Conservation (phyloP, 2,329 filamentous ascomycete genomes). For the Penicillium sp. region DNA sequence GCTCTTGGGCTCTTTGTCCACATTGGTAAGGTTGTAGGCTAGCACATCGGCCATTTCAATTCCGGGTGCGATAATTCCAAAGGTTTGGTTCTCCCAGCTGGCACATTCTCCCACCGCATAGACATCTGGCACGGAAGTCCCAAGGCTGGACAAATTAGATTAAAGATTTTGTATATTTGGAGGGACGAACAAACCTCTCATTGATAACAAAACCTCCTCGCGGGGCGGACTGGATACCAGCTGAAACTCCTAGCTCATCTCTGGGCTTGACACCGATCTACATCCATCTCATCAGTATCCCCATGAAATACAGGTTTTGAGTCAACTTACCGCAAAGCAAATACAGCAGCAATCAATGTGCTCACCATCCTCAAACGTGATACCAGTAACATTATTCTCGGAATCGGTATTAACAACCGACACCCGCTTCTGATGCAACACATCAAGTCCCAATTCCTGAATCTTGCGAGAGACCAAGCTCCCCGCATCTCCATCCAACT, state of each 20-base stretch:
- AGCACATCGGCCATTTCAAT: slow-evolving; percentile 92
- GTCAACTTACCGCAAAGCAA: slow-evolving; percentile 68
- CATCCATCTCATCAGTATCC: background rate
- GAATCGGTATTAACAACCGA: slow-evolving; percentile 68
- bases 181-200: slow-evolving; percentile 31
- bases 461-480: slow-evolving; percentile 81
- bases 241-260: slow-evolving; percentile 70
- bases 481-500: slow-evolving; percentile 80
- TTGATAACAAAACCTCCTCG: slow-evolving; percentile 68
- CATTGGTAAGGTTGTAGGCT: slow-evolving; percentile 85
- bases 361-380: slow-evolving; percentile 79
- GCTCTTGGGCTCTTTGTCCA: slow-evolving; percentile 64
- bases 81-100: slow-evolving; percentile 83
- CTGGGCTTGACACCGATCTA: slow-evolving; percentile 77
- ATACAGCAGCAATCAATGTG: slow-evolving; percentile 75
- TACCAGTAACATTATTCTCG: slow-evolving; percentile 67
- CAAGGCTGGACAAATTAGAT: slow-evolving; percentile 45
- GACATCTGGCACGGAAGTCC: slow-evolving; percentile 69
- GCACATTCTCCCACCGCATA: slow-evolving; percentile 92
- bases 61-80: slow-evolving; percentile 84
- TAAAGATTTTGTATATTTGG: background rate
- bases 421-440: slow-evolving; percentile 75
- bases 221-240: slow-evolving; percentile 71
- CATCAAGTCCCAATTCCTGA: slow-evolving; percentile 72
- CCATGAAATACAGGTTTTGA: background rate